Evolutionary conservation across 768 basidiomycete species (phyloP), one percentile per base, ranked within the genome.

Genomic region (Amanita thiersii): DNA sequence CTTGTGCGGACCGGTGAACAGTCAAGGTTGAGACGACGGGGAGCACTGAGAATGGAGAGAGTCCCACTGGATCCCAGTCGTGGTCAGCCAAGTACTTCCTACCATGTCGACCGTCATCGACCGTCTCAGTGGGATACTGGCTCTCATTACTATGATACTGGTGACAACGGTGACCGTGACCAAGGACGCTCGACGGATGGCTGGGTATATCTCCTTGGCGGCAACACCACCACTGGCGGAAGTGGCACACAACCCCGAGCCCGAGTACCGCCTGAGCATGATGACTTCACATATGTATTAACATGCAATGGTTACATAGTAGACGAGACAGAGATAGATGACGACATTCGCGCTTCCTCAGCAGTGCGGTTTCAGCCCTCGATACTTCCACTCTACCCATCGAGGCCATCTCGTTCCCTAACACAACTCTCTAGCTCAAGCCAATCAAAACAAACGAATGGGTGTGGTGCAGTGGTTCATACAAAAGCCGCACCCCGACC

Each of bases 1-100:
- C 69, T 86, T 30, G 68, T 86, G 11, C 79, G 84, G 38, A 78
- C 78, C 1, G 84, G 77, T 11, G 84, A 86, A 53, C 79, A 80
- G 0, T 86, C 84, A 3, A 68, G 84, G 4, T 61, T 86, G 40
- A 72, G 84, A n/a, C 64, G 84, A 43, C 64, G 84, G 48, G 84
- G 84, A 8, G 84, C 84, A 39, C 73, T 85, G 70, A 67, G 79
- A 28, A 64, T 82, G 24, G 78, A 80, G 58, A 62, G 64, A n/a
- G n/a, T n/a, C n/a, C n/a, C n/a, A 8, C 12, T 19, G 3, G 41
- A 42, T 25, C 35, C n/a, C n/a, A n/a, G n/a, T n/a, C n/a, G n/a
- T n/a, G n/a, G 51, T 38, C 47, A 40, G 36, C 15, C 20, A 28
- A 44, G 33, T 34, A 24, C 23, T 39, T 42, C 43, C 31, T 32